phyloP scores from a whole-genome alignment of 2,329 filamentous ascomycete species.

The Talaromyces atroroseus region DNA sequence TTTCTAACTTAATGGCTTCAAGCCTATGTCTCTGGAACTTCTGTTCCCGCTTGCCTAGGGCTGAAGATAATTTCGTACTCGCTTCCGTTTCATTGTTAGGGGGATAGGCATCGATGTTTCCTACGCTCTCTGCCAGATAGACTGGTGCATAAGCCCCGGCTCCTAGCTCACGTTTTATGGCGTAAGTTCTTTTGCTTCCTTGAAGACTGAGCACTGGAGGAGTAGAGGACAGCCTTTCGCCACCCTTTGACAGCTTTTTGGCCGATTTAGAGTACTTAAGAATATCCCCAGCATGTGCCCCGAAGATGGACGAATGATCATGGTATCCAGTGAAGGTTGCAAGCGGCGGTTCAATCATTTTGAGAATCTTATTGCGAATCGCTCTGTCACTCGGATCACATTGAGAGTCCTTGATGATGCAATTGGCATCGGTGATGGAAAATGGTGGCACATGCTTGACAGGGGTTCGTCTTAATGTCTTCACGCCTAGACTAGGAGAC shows the following conservation, averaged over 20 bases:
- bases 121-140: slow-evolving; percentile 76
- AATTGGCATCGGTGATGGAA: slow-evolving; percentile 38
- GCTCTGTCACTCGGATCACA: slow-evolving; percentile 85
- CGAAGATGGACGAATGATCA: slow-evolving; percentile 61
- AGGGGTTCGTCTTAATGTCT: slow-evolving; percentile 29
- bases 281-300: slow-evolving; percentile 67
- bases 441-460: slow-evolving; percentile 17
- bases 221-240: slow-evolving; percentile 56
- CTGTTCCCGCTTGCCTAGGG: slow-evolving; percentile 15
- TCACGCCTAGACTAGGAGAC: slow-evolving; percentile 33
- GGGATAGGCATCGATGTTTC: slow-evolving; percentile 29
- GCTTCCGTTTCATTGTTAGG: slow-evolving; percentile 27
- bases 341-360: slow-evolving; percentile 67
- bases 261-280: slow-evolving; percentile 71
- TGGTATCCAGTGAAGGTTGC: slow-evolving; percentile 72
- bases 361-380: slow-evolving; percentile 68
- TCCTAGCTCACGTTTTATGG: slow-evolving; percentile 77
- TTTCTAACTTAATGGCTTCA: slow-evolving; percentile 93
- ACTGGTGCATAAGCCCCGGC: slow-evolving; percentile 94
- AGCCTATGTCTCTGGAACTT: slow-evolving; percentile 48
- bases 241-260: slow-evolving; percentile 44
- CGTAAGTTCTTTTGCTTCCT: slow-evolving; percentile 62
- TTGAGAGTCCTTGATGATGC: slow-evolving; percentile 73
- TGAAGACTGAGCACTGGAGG: slow-evolving; percentile 65
- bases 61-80: slow-evolving; percentile 19